Evolutionary conservation across 805 yeast species (phyloP).

Genomic region (Candida endomychidarum): DNA sequence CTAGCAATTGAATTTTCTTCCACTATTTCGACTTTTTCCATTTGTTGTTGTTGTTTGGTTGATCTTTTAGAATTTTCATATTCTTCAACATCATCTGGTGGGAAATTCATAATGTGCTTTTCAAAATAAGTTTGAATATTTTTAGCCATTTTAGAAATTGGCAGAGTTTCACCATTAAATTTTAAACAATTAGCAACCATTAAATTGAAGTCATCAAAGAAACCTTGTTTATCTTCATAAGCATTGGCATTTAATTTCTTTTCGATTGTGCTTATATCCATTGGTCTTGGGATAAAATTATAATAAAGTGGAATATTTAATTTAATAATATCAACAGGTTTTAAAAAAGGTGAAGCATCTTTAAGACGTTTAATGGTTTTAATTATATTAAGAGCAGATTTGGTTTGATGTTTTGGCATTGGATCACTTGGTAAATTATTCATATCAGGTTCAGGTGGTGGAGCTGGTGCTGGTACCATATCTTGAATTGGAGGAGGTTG

Average conservation of each 20-base stretch:
- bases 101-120: conserved; percentile 90
- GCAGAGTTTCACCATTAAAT: conserved; percentile 83
- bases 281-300: conserved; percentile 79
- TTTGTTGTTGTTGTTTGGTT: conserved; percentile 1
- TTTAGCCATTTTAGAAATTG: conserved; percentile 88
- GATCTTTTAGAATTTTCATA: conserved; percentile 21
- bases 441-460: conserved; percentile 73
- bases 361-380: conserved; percentile 86
- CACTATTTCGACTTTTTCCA: neutral
- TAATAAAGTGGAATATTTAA: conserved; percentile 89
- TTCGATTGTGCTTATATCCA: conserved; percentile 93
- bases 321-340: conserved; percentile 87
- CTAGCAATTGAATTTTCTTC: conserved; percentile 60
- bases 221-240: conserved; percentile 67
- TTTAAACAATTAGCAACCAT: conserved; percentile 80
- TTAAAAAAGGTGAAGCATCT: conserved; percentile 87
- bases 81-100: conserved; percentile 44
- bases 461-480: conserved; percentile 66
- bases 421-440: conserved; percentile 64
- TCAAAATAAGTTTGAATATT: conserved; percentile 90
- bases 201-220: conserved; percentile 75
- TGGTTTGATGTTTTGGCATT: conserved; percentile 79
- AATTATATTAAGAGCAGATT: conserved; percentile 73
- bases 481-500: conserved; percentile 6
- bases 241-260: conserved; percentile 68